Evolutionary conservation across 2,329 filamentous ascomycete species (phyloP).

Genomic region (Xylariaceae sp.): DNA sequence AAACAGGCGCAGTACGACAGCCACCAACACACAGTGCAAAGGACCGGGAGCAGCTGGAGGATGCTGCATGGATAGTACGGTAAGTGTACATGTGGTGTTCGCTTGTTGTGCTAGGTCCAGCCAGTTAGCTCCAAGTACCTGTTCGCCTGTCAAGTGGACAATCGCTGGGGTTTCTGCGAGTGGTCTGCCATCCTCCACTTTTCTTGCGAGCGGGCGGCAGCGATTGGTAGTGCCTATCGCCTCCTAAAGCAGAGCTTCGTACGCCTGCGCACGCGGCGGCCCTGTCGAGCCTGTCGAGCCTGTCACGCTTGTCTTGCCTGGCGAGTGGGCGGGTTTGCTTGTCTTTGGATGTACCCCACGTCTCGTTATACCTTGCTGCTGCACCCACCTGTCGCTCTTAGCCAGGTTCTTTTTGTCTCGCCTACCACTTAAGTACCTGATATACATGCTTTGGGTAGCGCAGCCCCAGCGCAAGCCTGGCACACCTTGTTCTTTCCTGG

Average conservation of each 20-base stretch:
- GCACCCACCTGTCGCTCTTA: no score
- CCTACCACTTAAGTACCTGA: no score
- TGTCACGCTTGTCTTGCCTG: no score
- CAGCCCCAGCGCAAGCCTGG: constrained; percentile 9
- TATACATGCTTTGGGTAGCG: no score
- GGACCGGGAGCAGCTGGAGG: constrained; percentile 6
- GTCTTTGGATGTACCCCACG: no score
- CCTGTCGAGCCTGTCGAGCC: constrained; percentile 6
- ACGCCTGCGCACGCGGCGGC: constrained; percentile 21
- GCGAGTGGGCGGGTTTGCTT: constrained; percentile 3
- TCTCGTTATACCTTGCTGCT: constrained; percentile 7
- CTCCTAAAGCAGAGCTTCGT: constrained; percentile 24
- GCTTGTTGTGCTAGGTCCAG: constrained; percentile 15
- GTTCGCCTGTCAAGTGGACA: constrained; percentile 17
- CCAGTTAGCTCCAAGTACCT: constrained; percentile 23
- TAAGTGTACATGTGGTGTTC: constrained; percentile 20
- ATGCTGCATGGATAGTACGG: constrained; percentile 14
- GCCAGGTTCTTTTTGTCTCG: no score
- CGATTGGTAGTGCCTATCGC: background rate
- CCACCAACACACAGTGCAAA: constrained; percentile 16
- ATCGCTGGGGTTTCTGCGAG: constrained; percentile 14
- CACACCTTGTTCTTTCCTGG: constrained; percentile 5
- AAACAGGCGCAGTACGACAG: constrained; percentile 15
- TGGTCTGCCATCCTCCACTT: constrained; percentile 22
- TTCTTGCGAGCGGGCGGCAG: no score